These are phyloP conservation scores for Fusarium concolor DNA, from an alignment of 2,329 filamentous ascomycete genomes.

Conservation along the genomic window DNA sequence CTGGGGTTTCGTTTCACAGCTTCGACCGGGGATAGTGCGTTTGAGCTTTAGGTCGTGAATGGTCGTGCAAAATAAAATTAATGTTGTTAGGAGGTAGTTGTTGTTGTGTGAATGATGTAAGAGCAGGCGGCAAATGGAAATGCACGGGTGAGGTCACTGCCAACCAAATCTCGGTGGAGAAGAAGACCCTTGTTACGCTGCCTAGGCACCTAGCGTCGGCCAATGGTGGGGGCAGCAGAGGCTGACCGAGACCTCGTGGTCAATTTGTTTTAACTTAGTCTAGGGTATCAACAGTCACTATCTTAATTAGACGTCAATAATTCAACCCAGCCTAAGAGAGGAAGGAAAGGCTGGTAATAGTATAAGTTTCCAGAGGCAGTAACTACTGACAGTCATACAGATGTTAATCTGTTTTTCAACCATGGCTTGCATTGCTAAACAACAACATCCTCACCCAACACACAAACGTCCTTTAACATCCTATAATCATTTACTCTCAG, in stretches of 20 bases:
- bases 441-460: neutral
- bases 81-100: neutral
- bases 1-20: conserved; percentile 10
- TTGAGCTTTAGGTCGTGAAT: conserved; percentile 17
- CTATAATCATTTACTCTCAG: conserved; percentile 4
- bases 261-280: conserved; percentile 4
- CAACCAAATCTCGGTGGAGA: neutral
- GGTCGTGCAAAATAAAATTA: conserved; percentile 6
- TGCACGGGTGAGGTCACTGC: conserved; percentile 16
- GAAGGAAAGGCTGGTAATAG: neutral
- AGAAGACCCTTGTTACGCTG: conserved; percentile 16
- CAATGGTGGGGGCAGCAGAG: conserved; percentile 15
- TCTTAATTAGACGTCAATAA: conserved; percentile 13
- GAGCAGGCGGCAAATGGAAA: conserved; percentile 18
- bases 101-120: conserved; percentile 38
- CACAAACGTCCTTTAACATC: neutral
- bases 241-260: conserved; percentile 25
- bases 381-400: neutral
- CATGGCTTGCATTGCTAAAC: neutral
- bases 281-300: conserved; percentile 25
- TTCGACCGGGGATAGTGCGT: neutral
- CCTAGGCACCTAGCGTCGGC: conserved; percentile 21
- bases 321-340: neutral
- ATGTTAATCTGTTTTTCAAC: neutral
- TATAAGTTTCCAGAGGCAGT: neutral